Percentiles rank a stretch among this genome's conserved stretches.
Conservation (phyloP, 108 stramenopile genomes). For the Cyclostephanos invisitatus region DNA sequence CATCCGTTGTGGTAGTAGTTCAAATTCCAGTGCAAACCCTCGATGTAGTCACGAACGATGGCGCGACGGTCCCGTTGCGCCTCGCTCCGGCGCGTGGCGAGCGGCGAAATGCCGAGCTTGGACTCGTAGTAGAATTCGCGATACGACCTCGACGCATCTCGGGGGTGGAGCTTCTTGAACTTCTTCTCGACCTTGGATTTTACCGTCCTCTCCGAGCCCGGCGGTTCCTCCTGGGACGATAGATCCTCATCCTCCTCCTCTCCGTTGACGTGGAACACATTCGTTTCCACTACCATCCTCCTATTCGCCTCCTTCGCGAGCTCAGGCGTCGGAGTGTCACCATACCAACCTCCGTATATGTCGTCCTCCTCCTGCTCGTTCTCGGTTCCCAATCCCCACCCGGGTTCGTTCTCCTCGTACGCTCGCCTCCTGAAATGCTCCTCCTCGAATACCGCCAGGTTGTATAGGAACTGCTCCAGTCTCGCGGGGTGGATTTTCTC, state of each 20-base stretch:
- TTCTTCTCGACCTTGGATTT: conserved; percentile 52
- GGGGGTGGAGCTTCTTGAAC: conserved; percentile 68
- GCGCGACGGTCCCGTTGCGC: conserved; percentile 75
- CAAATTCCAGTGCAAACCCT: conserved; percentile 94
- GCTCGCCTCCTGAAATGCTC: conserved; percentile 91
- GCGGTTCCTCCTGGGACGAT: conserved; percentile 11
- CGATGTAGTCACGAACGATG: conserved; percentile 85
- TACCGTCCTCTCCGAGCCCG: conserved; percentile 25
- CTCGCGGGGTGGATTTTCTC: conserved; percentile 88
- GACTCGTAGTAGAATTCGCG: conserved; percentile 93
- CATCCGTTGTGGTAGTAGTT: conserved; percentile 98
- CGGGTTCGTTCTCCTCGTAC: conserved; percentile 91
- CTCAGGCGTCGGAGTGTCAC: conserved; percentile 63
- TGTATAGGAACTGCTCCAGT: conserved; percentile 91
- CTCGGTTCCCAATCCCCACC: conserved; percentile 73
- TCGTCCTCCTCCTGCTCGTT: conserved; percentile 73
- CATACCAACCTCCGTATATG: conserved; percentile 79
- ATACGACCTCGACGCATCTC: conserved; percentile 76
- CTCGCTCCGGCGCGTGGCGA: conserved; percentile 35
- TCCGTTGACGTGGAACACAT: conserved; percentile 15
- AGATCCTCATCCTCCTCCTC: background rate
- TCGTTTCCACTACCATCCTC: conserved; percentile 49
- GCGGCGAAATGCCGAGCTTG: conserved; percentile 80
- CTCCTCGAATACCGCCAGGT: conserved; percentile 88
- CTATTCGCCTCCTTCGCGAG: conserved; percentile 65